Percentiles rank a stretch among this genome's conserved stretches.
Evolutionary conservation across 2,329 filamentous ascomycete species (phyloP).

Genomic region (Penicillium aurantiogriseum): DNA sequence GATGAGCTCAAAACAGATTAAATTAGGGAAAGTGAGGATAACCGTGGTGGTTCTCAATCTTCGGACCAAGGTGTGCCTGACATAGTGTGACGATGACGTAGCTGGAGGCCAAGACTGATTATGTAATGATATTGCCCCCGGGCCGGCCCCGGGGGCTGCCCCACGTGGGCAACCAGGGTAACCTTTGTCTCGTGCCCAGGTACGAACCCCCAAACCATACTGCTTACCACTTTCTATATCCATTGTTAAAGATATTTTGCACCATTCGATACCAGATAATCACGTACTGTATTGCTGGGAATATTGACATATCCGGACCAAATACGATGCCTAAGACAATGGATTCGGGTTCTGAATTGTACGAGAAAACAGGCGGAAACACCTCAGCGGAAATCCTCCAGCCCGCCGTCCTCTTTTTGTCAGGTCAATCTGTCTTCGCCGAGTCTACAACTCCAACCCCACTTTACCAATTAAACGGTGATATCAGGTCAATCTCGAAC

Average conservation of each 20-base stretch:
- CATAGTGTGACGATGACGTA: too few species aligned
- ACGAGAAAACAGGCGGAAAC: background rate
- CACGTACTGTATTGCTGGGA: background rate
- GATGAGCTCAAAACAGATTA: too few species aligned
- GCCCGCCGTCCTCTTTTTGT: background rate
- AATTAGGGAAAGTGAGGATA: too few species aligned
- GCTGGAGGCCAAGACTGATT: too few species aligned
- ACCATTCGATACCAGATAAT: too few species aligned
- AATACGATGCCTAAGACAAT: background rate
- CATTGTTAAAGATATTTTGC: background rate
- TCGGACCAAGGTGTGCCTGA: too few species aligned
- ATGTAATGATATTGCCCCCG: too few species aligned
- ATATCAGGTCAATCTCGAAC: background rate
- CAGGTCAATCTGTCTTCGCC: background rate
- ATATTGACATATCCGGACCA: background rate
- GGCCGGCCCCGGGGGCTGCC: too few species aligned
- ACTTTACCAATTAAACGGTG: slow-evolving; percentile 1
- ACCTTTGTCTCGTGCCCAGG: background rate
- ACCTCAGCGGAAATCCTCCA: background rate
- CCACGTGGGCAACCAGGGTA: too few species aligned
- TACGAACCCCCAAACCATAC: background rate
- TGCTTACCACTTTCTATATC: background rate
- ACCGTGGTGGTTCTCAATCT: too few species aligned
- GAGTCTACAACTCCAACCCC: background rate
- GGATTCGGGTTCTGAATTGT: background rate